phyloP scores from a whole-genome alignment of 208 protist species.

The Trichomonas tenax region DNA sequence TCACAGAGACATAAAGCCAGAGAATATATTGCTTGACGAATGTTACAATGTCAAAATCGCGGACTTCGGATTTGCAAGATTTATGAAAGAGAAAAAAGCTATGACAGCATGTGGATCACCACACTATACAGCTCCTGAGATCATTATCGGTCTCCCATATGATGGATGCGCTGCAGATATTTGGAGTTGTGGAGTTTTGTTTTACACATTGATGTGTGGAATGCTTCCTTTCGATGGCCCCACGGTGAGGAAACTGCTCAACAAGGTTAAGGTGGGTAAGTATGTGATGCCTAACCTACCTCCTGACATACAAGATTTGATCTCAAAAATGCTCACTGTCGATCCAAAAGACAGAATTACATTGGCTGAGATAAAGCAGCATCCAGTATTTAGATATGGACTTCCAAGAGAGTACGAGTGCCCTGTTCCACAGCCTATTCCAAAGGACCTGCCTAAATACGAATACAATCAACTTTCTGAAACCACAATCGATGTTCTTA shows the following conservation, averaged over 20 bases:
- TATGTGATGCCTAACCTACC: not conserved
- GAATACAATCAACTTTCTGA: not conserved
- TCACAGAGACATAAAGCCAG: constrained; percentile 49
- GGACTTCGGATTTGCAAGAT: not conserved
- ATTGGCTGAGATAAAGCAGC: not conserved
- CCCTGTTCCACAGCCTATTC: not conserved
- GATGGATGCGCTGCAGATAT: not conserved
- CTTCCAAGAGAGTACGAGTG: not conserved
- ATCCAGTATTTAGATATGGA: not conserved
- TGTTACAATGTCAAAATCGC: not conserved
- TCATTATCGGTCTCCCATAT: not conserved
- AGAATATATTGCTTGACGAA: not conserved
- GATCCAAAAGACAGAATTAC: not conserved
- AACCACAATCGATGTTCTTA: not conserved
- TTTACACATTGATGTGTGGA: not conserved
- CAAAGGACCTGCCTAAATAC: not conserved
- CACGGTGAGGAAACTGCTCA: not conserved
- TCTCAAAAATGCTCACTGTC: not conserved
- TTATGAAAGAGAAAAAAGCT: not conserved
- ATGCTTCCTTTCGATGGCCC: not conserved
- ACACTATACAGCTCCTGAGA: not conserved
- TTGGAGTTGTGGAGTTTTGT: not conserved
- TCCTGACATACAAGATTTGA: not conserved
- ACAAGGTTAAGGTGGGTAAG: not conserved
- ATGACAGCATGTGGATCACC: not conserved